phyloP scores from a whole-genome alignment of 345 rosid species.

The Cardamine chenopodiifolia region DNA sequence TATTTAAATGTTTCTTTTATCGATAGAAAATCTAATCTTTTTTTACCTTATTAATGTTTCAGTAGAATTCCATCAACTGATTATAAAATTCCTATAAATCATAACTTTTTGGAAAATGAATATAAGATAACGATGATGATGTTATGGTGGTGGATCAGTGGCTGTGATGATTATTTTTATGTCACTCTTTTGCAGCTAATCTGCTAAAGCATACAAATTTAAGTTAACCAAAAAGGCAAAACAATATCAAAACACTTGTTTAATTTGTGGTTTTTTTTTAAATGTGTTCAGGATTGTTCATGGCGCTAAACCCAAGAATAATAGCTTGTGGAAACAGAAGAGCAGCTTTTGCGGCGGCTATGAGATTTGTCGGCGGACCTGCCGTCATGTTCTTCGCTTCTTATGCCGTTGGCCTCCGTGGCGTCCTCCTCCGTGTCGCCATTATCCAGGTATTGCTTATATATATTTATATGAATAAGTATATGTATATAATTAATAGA shows the following conservation, averaged over 20 bases:
- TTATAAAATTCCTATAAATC: not conserved
- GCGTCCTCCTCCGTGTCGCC: conserved; percentile 85
- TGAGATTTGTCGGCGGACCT: conserved; percentile 97
- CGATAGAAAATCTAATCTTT: not conserved
- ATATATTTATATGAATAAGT: not conserved
- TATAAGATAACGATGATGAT: not conserved
- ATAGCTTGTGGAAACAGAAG: conserved; percentile 97
- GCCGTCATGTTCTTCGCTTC: conserved; percentile 99
- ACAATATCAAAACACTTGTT: not conserved
- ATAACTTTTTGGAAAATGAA: conserved; percentile 10
- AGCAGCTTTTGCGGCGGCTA: conserved; percentile 88
- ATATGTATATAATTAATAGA: not conserved
- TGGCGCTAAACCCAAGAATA: conserved; percentile 99
- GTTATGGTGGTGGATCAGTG: conserved; percentile 16
- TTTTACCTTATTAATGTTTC: conserved; percentile 24
- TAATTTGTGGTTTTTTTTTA: not conserved
- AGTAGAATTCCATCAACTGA: conserved; percentile 20
- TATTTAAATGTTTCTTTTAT: not conserved
- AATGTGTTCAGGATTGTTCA: conserved; percentile 73
- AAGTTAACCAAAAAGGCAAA: not conserved
- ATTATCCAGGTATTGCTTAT: conserved; percentile 72
- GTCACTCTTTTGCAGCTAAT: conserved; percentile 26
- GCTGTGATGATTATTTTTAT: conserved; percentile 25
- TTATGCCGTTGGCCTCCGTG: conserved; percentile 83
- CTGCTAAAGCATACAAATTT: not conserved